Percentiles rank a stretch among this genome's conserved stretches.
These are phyloP conservation scores for Helianthus tuberosus DNA, from an alignment of 129 eudicot genomes.

Conservation along the genomic window DNA sequence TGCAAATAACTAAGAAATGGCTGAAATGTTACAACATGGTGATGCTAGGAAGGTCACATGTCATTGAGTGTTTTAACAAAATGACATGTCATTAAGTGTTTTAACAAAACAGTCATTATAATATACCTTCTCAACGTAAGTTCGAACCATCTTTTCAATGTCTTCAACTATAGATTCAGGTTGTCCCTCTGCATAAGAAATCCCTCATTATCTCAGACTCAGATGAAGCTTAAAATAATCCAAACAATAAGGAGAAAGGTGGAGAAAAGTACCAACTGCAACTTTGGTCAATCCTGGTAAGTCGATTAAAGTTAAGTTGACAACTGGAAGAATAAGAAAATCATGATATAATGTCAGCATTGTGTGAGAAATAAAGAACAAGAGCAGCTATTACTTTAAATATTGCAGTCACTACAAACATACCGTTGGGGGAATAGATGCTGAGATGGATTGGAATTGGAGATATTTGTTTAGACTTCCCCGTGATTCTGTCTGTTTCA, in stretches of 20 bases:
- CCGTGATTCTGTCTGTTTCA: conserved; percentile 96
- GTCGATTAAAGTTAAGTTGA: conserved; percentile 68
- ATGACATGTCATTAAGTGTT: neutral
- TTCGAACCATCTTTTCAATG: conserved; percentile 86
- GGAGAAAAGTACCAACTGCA: conserved; percentile 63
- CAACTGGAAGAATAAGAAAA: conserved; percentile 45
- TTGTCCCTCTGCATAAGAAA: conserved; percentile 73
- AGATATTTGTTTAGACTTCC: conserved; percentile 88
- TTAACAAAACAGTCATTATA: neutral
- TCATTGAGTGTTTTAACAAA: neutral
- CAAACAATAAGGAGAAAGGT: conserved; percentile 9
- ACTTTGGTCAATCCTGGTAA: conserved; percentile 72
- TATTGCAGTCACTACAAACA: conserved; percentile 15
- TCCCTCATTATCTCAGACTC: conserved; percentile 5
- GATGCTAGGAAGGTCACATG: neutral
- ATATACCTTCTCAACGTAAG: conserved; percentile 79
- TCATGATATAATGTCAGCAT: neutral
- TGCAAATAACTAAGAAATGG: too few species aligned
- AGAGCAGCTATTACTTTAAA: neutral
- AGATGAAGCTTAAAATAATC: conserved; percentile 18
- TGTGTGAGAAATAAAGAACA: neutral
- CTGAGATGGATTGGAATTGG: conserved; percentile 98
- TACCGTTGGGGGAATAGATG: conserved; percentile 91
- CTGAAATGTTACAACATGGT: too few species aligned
- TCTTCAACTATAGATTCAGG: conserved; percentile 77